Percentiles rank a stretch among this genome's conserved stretches.
Evolutionary conservation across 139 green algal genomes (phyloP).

Genomic region (Astrephomene gubernaculifera): DNA sequence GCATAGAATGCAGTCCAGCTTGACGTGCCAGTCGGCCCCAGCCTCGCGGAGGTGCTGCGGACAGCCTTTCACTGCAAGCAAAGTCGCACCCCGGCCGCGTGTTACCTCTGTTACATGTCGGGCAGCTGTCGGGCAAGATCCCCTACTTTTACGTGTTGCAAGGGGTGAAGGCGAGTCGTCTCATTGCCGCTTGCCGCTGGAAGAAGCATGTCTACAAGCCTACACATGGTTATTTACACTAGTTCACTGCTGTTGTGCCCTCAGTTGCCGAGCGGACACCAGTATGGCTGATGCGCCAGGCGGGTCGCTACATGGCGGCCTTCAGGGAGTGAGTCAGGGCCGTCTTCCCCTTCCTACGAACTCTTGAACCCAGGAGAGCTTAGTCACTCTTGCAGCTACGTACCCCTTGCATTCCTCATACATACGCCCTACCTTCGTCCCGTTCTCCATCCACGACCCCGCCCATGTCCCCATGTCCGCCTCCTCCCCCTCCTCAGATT

Average conservation of each 20-base stretch:
- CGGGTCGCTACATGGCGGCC: constrained; percentile 98
- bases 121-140: constrained; percentile 64
- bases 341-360: no score
- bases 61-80: neutral
- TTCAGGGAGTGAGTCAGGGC: constrained; percentile 83
- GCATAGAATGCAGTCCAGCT: constrained; percentile 3
- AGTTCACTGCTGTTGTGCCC: neutral
- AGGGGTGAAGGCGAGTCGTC: constrained; percentile 80
- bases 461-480: neutral
- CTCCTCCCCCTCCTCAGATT: constrained; percentile 61
- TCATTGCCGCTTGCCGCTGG: neutral
- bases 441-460: neutral
- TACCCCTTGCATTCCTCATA: no score
- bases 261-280: constrained; percentile 94
- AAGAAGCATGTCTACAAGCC: no score
- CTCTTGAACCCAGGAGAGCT: no score
- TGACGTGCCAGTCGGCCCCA: neutral
- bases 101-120: neutral
- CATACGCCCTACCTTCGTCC: no score
- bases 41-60: neutral
- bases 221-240: neutral
- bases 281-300: constrained; percentile 99
- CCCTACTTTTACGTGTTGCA: constrained; percentile 89
- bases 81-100: neutral
- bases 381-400: no score